Evolutionary conservation across 352 stramenopile genomes (phyloP).

Genomic region (Phytophthora agathidicida): DNA sequence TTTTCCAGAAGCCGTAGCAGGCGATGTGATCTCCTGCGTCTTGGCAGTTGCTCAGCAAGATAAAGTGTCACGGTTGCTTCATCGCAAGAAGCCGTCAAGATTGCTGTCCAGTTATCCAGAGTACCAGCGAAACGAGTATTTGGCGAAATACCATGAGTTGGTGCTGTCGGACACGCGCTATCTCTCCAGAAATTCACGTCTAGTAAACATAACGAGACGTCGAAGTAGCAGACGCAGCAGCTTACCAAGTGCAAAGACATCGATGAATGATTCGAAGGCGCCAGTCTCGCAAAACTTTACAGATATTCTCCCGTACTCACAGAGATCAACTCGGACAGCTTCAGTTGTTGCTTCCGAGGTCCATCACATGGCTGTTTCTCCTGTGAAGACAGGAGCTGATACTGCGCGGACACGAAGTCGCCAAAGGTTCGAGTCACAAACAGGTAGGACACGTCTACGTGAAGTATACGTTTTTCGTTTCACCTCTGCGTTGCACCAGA

Average conservation of each 20-base stretch:
- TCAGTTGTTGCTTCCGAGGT: no score
- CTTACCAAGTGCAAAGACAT: no score
- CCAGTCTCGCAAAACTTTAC: no score
- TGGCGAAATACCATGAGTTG: neutral
- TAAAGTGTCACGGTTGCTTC: conserved; percentile 7
- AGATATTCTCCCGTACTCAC: no score
- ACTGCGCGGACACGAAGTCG: neutral
- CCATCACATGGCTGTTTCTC: no score
- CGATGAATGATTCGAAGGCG: no score
- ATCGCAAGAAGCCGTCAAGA: neutral
- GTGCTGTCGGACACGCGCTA: no score
- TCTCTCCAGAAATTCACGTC: no score
- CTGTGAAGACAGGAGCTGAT: no score
- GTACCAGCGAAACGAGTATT: conserved; percentile 9
- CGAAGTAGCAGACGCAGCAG: no score
- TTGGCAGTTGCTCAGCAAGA: conserved; percentile 11
- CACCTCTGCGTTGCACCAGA: conserved; percentile 18
- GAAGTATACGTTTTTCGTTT: conserved; percentile 12
- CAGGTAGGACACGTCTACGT: neutral
- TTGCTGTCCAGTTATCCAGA: conserved; percentile 29
- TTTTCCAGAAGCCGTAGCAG: neutral
- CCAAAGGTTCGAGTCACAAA: neutral
- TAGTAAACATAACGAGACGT: no score
- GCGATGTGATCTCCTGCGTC: neutral
- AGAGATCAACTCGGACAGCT: no score